phyloP scores from a whole-genome alignment of 345 rosid species.

The Aethionema arabicum region DNA sequence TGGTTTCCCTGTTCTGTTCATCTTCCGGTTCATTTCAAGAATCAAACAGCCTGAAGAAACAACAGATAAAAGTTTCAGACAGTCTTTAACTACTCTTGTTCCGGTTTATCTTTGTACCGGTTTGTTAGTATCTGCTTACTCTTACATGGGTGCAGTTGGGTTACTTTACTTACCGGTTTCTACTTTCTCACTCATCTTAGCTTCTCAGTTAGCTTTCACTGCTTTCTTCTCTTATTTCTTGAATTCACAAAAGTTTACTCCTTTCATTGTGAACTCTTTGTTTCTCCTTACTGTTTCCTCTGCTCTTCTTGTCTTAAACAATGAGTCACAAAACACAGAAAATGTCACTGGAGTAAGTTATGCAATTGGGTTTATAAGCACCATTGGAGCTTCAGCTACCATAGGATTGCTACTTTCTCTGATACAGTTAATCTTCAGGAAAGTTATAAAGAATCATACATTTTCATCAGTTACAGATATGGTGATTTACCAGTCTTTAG shows the following conservation, averaged over 20 bases:
- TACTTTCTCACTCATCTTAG: conserved; percentile 36
- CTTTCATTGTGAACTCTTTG: conserved; percentile 32
- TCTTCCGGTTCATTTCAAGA: background rate
- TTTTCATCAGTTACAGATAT: conserved; percentile 13
- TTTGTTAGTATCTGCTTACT: conserved; percentile 32
- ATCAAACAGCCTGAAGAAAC: conserved; percentile 8
- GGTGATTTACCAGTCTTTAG: background rate
- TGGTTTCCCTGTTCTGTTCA: conserved; percentile 42
- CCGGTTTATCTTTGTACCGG: conserved; percentile 36
- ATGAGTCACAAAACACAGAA: background rate
- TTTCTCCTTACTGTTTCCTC: conserved; percentile 41
- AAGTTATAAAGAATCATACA: conserved; percentile 22
- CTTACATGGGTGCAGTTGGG: conserved; percentile 34
- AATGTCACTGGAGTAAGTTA: background rate
- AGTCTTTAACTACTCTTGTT: conserved; percentile 1
- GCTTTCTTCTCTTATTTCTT: conserved; percentile 38
- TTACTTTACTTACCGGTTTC: conserved; percentile 40
- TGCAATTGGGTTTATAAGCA: conserved; percentile 30
- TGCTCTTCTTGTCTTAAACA: conserved; percentile 34
- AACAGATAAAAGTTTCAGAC: background rate
- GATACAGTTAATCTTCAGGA: conserved; percentile 28
- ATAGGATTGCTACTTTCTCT: conserved; percentile 32
- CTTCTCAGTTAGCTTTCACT: conserved; percentile 36
- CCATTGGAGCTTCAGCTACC: conserved; percentile 32
- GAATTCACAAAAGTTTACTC: conserved; percentile 37